A percentile compares a stretch with the other conserved stretches of the same genome.
Evolutionary conservation across 805 yeast genomes (phyloP).

Genomic region (Saturnispora hagleri): DNA sequence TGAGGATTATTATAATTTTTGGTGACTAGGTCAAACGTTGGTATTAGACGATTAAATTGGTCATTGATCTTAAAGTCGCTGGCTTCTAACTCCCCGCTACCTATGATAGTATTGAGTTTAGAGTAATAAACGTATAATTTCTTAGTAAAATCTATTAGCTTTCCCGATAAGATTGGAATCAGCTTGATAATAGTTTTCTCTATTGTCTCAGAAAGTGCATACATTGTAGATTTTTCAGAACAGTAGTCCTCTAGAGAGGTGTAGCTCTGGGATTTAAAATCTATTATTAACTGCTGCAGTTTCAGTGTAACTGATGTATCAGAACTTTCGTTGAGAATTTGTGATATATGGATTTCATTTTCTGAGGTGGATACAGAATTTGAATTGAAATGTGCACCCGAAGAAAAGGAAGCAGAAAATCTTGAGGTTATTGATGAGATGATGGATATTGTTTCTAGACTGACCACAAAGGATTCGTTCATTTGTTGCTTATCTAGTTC

Average conservation of each 20-base stretch:
- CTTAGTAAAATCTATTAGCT: slow-evolving; percentile 13
- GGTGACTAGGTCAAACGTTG: slow-evolving; percentile 15
- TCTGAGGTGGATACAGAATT: not conserved
- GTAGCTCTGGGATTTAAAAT: slow-evolving; percentile 15
- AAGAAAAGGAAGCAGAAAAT: slow-evolving; percentile 2
- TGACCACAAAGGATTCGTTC: slow-evolving; percentile 18
- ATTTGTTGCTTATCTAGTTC: slow-evolving; percentile 11
- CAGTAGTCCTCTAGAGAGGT: slow-evolving; percentile 16
- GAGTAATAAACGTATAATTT: slow-evolving; percentile 20
- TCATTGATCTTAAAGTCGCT: slow-evolving; percentile 14
- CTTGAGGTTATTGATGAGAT: slow-evolving; percentile 14
- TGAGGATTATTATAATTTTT: not conserved
- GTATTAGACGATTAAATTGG: slow-evolving; percentile 18
- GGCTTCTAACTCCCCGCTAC: slow-evolving; percentile 3
- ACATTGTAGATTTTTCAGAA: slow-evolving; percentile 19
- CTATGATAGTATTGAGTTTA: slow-evolving; percentile 10
- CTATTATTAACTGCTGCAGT: slow-evolving; percentile 18
- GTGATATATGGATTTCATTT: slow-evolving; percentile 6
- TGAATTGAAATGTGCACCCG: not conserved
- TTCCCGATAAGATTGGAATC: slow-evolving; percentile 21
- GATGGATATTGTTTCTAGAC: slow-evolving; percentile 21
- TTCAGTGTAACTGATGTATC: slow-evolving; percentile 11
- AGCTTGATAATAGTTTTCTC: slow-evolving; percentile 18
- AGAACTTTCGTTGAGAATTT: slow-evolving; percentile 10
- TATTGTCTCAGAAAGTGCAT: slow-evolving; percentile 15